Base-by-base conservation (phyloP, 176 grass and related monocot genomes). In the Cymbopogon citratus region DNA sequence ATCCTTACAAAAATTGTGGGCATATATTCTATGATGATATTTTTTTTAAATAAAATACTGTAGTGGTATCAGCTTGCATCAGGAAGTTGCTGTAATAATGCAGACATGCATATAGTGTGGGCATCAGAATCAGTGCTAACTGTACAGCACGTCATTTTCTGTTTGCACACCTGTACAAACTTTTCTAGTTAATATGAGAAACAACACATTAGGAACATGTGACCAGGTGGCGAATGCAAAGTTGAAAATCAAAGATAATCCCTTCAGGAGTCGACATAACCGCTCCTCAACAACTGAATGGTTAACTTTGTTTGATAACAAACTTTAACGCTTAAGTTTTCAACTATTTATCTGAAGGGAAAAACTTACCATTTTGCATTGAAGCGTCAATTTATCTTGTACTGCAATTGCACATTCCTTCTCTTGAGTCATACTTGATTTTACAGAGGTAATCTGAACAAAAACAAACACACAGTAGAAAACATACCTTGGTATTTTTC, bases 381-480 rank as follows among this genome's bases (percentile, higher is more conserved):
- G 65, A 48, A 90, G 49, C 56, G 88, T 89, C 57, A 83, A 75
- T 61, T 91, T 88, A 86, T 91, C 48, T 59, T 93, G 63, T 66
- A 76, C 69, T 38, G 76, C 87, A 59, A 76, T 69, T 44, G 76
- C 87, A 63, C 69, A 38, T 41, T 75, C 74, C 75, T 74, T 85
- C 69, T 95, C 88, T 81, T 77, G 63, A 38, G 69, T 69, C 23
- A 91, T 46, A 34, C 13, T 84, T 27, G 60, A 62, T 71, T 80
- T 67, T 39, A 82, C 44, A 66, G 63, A 60, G 76, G 57, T 43
- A 26, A 34, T 84, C 92, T 93, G 76, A 63, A 85, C 23, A 86
- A 56, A 56, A 63, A 85, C 23, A 84, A 57, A 57, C 2, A 57
- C 46, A 2, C 9, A 78, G n/a, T 78, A 36, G 65, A 10, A 60